Evolutionary conservation across 139 green algal species (phyloP).

Genomic region (Volvox reticuliferus): DNA sequence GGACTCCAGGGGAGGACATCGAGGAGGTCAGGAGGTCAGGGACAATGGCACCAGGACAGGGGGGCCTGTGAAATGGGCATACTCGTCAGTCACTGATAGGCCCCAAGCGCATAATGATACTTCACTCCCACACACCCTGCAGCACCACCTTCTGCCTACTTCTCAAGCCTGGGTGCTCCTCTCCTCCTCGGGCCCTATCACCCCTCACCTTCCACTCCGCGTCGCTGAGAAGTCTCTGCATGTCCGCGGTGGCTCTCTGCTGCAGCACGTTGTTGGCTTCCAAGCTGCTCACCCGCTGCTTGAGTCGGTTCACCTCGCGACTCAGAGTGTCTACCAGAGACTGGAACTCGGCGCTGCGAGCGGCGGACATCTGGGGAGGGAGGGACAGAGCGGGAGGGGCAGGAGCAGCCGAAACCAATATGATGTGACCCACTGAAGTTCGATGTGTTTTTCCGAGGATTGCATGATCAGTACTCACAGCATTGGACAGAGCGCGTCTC

Average conservation of each 20-base stretch:
- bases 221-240: conserved; percentile 42
- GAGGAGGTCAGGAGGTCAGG: too few relatives aligned
- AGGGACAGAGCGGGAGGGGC: too few relatives aligned
- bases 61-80: too few relatives aligned
- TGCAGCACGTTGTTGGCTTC: conserved; percentile 32
- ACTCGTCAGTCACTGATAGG: too few relatives aligned
- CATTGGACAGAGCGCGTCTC: too few relatives aligned
- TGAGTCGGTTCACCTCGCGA: conserved; percentile 10
- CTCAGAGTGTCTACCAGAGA: conserved; percentile 9
- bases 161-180: not conserved
- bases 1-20: not conserved
- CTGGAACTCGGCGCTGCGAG: conserved; percentile 30
- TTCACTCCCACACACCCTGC: too few relatives aligned
- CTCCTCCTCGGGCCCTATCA: not conserved
- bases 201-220: conserved; percentile 44
- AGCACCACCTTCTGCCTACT: not conserved
- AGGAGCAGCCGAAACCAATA: too few relatives aligned
- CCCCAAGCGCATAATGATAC: not conserved
- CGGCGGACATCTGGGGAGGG: conserved; percentile 2
- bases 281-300: not conserved
- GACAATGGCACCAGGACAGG: too few relatives aligned
- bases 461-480: too few relatives aligned
- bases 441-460: too few relatives aligned
- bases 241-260: conserved; percentile 16
- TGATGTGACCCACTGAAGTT: too few relatives aligned